Evolutionary conservation across 1,284 basidiomycete genomes (phyloP).

Genomic region (Apiotrichum montevideense): DNA sequence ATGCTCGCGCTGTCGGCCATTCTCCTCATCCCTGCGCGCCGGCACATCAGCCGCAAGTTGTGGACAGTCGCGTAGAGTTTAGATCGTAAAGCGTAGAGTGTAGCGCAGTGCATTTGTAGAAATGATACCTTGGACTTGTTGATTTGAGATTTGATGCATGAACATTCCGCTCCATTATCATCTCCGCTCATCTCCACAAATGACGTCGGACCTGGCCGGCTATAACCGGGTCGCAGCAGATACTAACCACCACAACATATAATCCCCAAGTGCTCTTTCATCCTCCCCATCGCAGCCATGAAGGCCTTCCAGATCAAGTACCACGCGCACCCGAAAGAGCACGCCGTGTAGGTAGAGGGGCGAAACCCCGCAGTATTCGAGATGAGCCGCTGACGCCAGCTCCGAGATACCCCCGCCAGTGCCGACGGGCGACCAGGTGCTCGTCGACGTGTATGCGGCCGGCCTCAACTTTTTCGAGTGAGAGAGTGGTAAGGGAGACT

Average conservation of each 20-base stretch:
- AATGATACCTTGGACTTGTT: no score
- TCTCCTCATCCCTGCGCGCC: slow-evolving; percentile 10
- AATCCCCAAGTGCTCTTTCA: neutral
- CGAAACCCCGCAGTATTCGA: neutral
- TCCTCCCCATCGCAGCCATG: slow-evolving; percentile 51
- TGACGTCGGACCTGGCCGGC: no score
- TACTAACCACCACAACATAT: no score
- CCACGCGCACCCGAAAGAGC: slow-evolving; percentile 61
- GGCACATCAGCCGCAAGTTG: slow-evolving; percentile 13
- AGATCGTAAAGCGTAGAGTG: no score
- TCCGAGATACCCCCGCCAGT: slow-evolving; percentile 58
- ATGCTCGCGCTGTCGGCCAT: slow-evolving; percentile 18
- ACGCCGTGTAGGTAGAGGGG: neutral
- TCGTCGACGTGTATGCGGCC: slow-evolving; percentile 67
- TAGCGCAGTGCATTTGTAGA: no score
- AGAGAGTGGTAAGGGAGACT: neutral
- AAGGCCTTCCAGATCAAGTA: slow-evolving; percentile 71
- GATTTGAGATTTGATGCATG: no score
- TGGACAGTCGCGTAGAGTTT: slow-evolving; percentile 6
- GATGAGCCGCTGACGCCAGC: neutral
- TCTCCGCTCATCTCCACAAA: no score
- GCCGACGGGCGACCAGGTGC: slow-evolving; percentile 56
- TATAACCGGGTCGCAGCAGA: no score
- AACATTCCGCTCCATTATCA: no score
- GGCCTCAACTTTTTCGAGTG: slow-evolving; percentile 44